Conservation (phyloP, 352 stramenopile species). For the Globisporangium nodosum region DNA sequence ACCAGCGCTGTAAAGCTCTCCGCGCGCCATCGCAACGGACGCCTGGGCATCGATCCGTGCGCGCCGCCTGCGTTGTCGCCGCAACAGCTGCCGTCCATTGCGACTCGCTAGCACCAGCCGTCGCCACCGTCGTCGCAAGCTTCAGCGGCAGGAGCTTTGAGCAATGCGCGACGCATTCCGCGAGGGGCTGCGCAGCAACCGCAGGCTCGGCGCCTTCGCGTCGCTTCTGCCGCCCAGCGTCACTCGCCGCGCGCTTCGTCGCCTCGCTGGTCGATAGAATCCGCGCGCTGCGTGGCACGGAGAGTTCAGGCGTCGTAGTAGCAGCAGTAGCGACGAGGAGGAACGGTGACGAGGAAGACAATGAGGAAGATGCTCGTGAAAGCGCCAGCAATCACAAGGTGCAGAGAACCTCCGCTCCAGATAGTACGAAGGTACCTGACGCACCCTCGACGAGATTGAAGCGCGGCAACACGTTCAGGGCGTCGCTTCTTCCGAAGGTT, state of each 20-base stretch:
- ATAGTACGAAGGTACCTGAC: no score
- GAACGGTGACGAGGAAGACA: not conserved
- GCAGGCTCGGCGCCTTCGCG: slow-evolving; percentile 13
- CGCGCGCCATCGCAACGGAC: not conserved
- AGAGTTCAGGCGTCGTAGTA: not conserved
- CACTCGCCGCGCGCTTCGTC: slow-evolving; percentile 20
- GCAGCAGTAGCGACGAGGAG: not conserved
- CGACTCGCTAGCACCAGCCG: not conserved
- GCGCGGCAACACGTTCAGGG: slow-evolving; percentile 26
- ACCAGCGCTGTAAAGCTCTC: no score
- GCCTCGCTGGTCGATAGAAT: slow-evolving; percentile 9
- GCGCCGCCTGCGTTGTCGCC: not conserved
- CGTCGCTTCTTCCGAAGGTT: slow-evolving; percentile 31
- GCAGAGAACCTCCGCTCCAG: no score
- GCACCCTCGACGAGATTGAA: not conserved
- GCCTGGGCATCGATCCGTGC: slow-evolving; percentile 14
- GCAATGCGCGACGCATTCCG: slow-evolving; percentile 16
- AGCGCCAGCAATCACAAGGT: not conserved
- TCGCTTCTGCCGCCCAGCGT: slow-evolving; percentile 2
- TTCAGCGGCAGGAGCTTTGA: slow-evolving; percentile 14
- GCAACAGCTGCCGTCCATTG: slow-evolving; percentile 14
- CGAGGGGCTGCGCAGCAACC: slow-evolving; percentile 13
- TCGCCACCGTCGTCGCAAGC: not conserved
- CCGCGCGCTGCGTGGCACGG: slow-evolving; percentile 4
- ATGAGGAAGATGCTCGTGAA: not conserved